These are phyloP conservation scores for Tolypocladium sp. DNA, from an alignment of 2,329 filamentous ascomycete species.

Conservation along the genomic window DNA sequence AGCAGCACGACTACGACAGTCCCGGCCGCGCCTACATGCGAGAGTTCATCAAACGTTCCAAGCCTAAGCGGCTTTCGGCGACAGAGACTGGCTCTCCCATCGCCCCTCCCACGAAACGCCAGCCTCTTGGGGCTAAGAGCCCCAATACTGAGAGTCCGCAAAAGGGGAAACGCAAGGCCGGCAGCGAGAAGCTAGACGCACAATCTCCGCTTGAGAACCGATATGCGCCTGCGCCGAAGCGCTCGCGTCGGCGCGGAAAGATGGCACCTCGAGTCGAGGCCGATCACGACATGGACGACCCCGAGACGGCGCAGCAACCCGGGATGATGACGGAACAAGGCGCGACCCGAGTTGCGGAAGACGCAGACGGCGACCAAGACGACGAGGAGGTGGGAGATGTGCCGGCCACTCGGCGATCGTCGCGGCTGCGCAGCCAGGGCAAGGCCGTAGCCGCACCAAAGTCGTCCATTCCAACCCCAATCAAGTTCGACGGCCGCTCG, in stretches of 20 bases:
- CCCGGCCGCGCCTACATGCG: constrained; percentile 24
- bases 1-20: constrained; percentile 17
- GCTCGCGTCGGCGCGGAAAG: constrained; percentile 11
- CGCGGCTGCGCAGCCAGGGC: constrained; percentile 18
- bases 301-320: background rate
- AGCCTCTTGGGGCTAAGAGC: constrained; percentile 23
- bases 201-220: constrained; percentile 12
- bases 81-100: constrained; percentile 22
- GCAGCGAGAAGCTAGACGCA: constrained; percentile 9
- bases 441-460: constrained; percentile 10
- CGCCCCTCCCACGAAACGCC: constrained; percentile 13
- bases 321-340: background rate
- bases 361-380: constrained; percentile 3
- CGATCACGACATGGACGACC: background rate
- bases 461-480: constrained; percentile 24
- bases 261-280: background rate
- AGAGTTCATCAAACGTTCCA: constrained; percentile 25
- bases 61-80: constrained; percentile 15
- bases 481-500: constrained; percentile 18
- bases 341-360: background rate
- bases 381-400: constrained; percentile 7
- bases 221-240: constrained; percentile 14
- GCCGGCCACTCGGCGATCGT: constrained; percentile 19
- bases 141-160: constrained; percentile 23
- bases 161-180: constrained; percentile 22